Evolutionary conservation across 345 rosid species (phyloP), one percentile per base, ranked within the genome.

Genomic region (Populus simonii): DNA sequence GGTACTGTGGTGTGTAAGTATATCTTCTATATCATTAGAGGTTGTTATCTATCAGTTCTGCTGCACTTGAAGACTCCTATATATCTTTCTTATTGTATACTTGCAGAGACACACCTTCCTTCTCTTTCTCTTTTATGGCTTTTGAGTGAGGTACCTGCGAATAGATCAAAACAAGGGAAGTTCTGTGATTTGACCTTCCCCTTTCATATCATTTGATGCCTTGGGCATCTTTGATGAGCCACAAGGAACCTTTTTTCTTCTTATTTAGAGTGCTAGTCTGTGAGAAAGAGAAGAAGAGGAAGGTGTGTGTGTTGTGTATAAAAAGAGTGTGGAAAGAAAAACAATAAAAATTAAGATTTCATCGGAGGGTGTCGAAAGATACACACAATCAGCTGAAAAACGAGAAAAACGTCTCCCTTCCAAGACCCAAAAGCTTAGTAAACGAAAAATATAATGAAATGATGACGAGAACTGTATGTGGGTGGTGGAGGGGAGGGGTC

Each of bases 381-480:
- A 82, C 89, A 88, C 85, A 83, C 89, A 86, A 89, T 84, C 93
- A 87, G 88, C 86, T 82, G 93, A 85, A 85, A 84, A 88, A 86
- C 92, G 90, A 92, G 95, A 94, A 89, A 41, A 94, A 90, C 87
- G 90, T 92, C 93, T 86, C 74, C 74, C 89, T 59, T 90, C 92
- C 84, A 73, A 3, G 27, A 16, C 66, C 72, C 78, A 81, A 83
- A 82, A 78, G 79, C 81, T 83, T 75, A 74, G 78, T 76, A 73
- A 78, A 72, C 77, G 77, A 76, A 61, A 80, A 74, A 66, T 16
- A 74, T 47, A 69, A 17, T 59, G 71, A 76, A 29, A 78, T 74
- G 84, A 79, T 63, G 81, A 83, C 80, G 83, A 66, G 62, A 59
- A 27, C 33, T 38, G 65, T 15, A 47, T 53, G 27, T 66, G 43